Percentiles rank a stretch among this genome's conserved stretches.
phyloP scores from a whole-genome alignment of 2,329 filamentous ascomycete genomes.

The Raffaelea albimanens region DNA sequence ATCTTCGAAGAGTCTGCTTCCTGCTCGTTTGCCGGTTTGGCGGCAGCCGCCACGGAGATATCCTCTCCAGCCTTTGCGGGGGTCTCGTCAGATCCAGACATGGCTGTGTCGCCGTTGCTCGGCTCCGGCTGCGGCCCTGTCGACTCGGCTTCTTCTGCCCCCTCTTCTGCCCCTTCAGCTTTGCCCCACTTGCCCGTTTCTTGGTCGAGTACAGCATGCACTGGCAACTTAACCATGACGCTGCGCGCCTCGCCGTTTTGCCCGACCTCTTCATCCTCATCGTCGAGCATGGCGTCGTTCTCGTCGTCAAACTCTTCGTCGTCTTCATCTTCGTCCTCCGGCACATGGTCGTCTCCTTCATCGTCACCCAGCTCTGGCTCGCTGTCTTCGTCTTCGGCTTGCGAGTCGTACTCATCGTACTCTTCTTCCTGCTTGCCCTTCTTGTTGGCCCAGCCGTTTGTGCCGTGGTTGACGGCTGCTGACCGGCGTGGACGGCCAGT shows the following conservation, averaged over 20 bases:
- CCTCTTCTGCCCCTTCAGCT: constrained; percentile 1
- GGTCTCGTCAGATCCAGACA: constrained; percentile 6
- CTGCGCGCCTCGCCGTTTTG: constrained; percentile 37
- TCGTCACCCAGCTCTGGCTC: constrained; percentile 71
- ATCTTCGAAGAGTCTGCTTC: neutral
- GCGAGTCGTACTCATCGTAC: constrained; percentile 44
- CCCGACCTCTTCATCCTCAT: constrained; percentile 28
- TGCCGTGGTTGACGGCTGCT: constrained; percentile 37
- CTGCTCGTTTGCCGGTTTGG: neutral
- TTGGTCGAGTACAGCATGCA: constrained; percentile 32
- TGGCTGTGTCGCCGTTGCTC: constrained; percentile 6
- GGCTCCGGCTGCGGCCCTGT: neutral
- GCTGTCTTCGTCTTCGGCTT: constrained; percentile 56
- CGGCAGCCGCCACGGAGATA: constrained; percentile 19
- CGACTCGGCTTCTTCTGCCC: neutral
- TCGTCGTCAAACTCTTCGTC: constrained; percentile 51
- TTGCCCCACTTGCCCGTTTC: constrained; percentile 19
- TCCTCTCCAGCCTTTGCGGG: constrained; percentile 1
- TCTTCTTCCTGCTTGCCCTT: constrained; percentile 19
- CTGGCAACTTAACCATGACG: constrained; percentile 65
- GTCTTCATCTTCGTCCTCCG: constrained; percentile 55
- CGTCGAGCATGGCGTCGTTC: constrained; percentile 44
- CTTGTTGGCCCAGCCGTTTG: constrained; percentile 35
- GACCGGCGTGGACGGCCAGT: constrained; percentile 41
- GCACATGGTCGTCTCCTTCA: constrained; percentile 57